Conservation (phyloP, 192 early-diverging fungal genomes). For the Funneliformis geosporum region DNA sequence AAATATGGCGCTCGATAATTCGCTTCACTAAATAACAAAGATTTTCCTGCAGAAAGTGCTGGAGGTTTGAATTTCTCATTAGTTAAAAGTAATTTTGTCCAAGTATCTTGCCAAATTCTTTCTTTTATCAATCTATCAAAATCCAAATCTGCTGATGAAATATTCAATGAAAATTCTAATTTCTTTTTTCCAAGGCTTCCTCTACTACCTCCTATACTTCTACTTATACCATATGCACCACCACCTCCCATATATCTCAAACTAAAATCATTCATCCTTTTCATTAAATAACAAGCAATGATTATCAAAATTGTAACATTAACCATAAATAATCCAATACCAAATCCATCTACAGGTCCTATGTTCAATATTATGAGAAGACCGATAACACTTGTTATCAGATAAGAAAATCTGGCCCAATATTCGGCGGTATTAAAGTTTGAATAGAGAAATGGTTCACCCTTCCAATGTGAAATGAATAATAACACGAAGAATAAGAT, state of each 20-base stretch:
- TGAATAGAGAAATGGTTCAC: conserved; percentile 59
- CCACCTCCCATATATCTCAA: neutral
- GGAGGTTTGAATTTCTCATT: conserved; percentile 61
- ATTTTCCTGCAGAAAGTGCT: conserved; percentile 49
- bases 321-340: conserved; percentile 48
- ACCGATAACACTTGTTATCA: conserved; percentile 52
- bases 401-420: conserved; percentile 44
- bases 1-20: conserved; percentile 64
- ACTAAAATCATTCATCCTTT: conserved; percentile 35
- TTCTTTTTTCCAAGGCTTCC: conserved; percentile 31
- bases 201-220: neutral
- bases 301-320: conserved; percentile 42
- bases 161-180: conserved; percentile 51
- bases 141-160: conserved; percentile 49
- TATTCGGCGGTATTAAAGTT: conserved; percentile 57
- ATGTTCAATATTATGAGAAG: conserved; percentile 53
- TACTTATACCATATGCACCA: neutral
- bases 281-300: conserved; percentile 46
- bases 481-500: conserved; percentile 51
- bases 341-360: conserved; percentile 46
- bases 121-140: conserved; percentile 46
- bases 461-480: conserved; percentile 57
- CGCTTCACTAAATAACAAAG: conserved; percentile 54
- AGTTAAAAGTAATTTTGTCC: conserved; percentile 61
- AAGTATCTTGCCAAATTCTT: conserved; percentile 72